Evolutionary conservation across 495 filamentous ascomycete genomes (phyloP).

Genomic region (Parathielavia hyrcaniae): DNA sequence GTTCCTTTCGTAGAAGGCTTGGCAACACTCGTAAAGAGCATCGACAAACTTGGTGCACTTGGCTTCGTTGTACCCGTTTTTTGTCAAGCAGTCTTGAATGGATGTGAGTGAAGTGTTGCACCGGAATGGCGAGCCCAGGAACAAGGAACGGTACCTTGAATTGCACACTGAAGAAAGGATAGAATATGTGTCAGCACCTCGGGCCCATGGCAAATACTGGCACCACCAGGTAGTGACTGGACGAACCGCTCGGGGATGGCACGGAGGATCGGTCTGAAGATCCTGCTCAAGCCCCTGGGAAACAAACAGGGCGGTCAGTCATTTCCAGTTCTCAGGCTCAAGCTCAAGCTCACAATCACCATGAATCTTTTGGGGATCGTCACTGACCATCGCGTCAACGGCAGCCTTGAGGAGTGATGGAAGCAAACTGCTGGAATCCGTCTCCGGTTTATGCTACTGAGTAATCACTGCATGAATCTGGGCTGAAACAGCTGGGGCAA

Average conservation of each 20-base stretch:
- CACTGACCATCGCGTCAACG: background rate
- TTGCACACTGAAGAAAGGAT: constrained; percentile 59
- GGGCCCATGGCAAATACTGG: constrained; percentile 9
- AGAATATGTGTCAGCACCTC: constrained; percentile 11
- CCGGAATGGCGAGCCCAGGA: background rate
- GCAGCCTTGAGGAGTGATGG: too few species aligned
- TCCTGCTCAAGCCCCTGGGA: constrained; percentile 54
- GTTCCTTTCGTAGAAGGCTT: constrained; percentile 73
- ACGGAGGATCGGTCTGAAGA: constrained; percentile 68
- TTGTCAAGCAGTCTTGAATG: constrained; percentile 66
- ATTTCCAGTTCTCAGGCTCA: too few species aligned
- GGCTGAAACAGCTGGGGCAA: too few species aligned
- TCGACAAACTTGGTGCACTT: constrained; percentile 77
- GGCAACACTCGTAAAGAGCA: constrained; percentile 93
- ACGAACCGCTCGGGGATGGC: constrained; percentile 82
- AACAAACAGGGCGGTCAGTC: constrained; percentile 4
- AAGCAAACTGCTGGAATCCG: too few species aligned
- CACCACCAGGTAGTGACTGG: background rate
- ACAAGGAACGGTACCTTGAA: constrained; percentile 59
- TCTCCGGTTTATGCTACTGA: too few species aligned
- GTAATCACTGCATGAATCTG: too few species aligned
- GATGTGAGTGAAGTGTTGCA: background rate
- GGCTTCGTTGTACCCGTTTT: constrained; percentile 79
- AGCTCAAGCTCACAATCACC: too few species aligned
- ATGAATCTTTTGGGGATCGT: too few species aligned